phyloP scores from a whole-genome alignment of 371 early-diverging fungal genomes.

The Mucor piriformis region DNA sequence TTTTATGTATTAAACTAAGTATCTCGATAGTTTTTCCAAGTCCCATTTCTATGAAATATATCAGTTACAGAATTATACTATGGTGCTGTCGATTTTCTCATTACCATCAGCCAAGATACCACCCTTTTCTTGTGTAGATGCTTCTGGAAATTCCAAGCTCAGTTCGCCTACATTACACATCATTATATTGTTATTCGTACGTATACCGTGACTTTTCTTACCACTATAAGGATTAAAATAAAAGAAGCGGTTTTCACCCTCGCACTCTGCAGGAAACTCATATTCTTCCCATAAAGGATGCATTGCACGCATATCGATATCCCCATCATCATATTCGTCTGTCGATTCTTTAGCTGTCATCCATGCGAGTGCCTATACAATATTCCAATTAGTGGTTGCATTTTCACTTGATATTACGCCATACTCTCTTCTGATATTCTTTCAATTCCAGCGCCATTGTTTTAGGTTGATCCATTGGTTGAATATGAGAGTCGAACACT shows the following conservation, averaged over 20 bases:
- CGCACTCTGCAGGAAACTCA: conserved; percentile 41
- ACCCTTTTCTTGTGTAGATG: conserved; percentile 57
- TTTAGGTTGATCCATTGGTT: conserved; percentile 50
- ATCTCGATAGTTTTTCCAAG: conserved; percentile 90
- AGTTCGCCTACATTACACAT: conserved; percentile 42
- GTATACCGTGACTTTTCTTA: not conserved
- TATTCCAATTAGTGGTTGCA: not conserved
- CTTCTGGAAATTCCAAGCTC: conserved; percentile 55
- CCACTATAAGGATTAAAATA: conserved; percentile 71
- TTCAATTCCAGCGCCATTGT: conserved; percentile 58
- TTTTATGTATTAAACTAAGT: conserved; percentile 73
- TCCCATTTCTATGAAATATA: conserved; percentile 71
- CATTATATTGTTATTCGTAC: not conserved
- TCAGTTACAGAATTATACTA: not conserved
- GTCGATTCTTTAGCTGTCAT: conserved; percentile 61
- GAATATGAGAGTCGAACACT: conserved; percentile 54
- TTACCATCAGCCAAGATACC: conserved; percentile 76
- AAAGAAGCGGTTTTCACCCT: conserved; percentile 32
- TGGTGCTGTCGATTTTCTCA: not conserved
- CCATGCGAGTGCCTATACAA: conserved; percentile 55
- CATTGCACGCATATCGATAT: conserved; percentile 46
- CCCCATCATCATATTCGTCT: conserved; percentile 27
- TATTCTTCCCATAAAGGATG: conserved; percentile 73
- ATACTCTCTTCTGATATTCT: conserved; percentile 65
- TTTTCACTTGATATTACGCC: not conserved